These are phyloP conservation scores for Hypoxylon crocopeplum DNA, from an alignment of 495 filamentous ascomycete genomes.

Conservation along the genomic window DNA sequence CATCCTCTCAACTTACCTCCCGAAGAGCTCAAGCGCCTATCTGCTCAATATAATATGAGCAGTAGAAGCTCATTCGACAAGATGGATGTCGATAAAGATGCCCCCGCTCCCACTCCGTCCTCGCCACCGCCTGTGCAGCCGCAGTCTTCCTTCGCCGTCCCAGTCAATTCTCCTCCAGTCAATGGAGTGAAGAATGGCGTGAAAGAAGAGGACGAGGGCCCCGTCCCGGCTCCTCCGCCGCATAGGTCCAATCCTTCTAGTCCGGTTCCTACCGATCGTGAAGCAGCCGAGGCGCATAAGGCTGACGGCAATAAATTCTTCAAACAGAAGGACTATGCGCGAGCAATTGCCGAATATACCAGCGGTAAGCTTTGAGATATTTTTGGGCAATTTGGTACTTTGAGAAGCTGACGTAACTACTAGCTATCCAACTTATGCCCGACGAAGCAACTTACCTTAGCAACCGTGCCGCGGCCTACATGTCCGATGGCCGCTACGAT, in stretches of 20 bases:
- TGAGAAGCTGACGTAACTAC: slow-evolving; percentile 17
- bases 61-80: slow-evolving; percentile 62
- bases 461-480: slow-evolving; percentile 93
- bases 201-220: slow-evolving; percentile 51
- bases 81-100: slow-evolving; percentile 84
- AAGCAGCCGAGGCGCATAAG: slow-evolving; percentile 90
- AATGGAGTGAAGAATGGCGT: slow-evolving; percentile 45
- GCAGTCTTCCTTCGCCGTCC: slow-evolving; percentile 47
- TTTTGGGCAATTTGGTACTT: neutral
- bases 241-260: slow-evolving; percentile 70
- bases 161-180: slow-evolving; percentile 38
- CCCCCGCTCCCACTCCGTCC: slow-evolving; percentile 53
- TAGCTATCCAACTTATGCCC: slow-evolving; percentile 83
- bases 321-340: slow-evolving; percentile 84
- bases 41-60: slow-evolving; percentile 73
- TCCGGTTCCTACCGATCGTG: slow-evolving; percentile 59
- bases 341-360: slow-evolving; percentile 89
- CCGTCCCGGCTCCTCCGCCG: slow-evolving; percentile 74
- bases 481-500: slow-evolving; percentile 77
- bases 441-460: slow-evolving; percentile 87
- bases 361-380: slow-evolving; percentile 68
- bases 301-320: slow-evolving; percentile 94
- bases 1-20: slow-evolving; percentile 89
- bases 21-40: slow-evolving; percentile 76
- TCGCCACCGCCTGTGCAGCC: slow-evolving; percentile 50